Evolutionary conservation across 441 rosid species (phyloP).

Genomic region (Flueggea neowawraea): DNA sequence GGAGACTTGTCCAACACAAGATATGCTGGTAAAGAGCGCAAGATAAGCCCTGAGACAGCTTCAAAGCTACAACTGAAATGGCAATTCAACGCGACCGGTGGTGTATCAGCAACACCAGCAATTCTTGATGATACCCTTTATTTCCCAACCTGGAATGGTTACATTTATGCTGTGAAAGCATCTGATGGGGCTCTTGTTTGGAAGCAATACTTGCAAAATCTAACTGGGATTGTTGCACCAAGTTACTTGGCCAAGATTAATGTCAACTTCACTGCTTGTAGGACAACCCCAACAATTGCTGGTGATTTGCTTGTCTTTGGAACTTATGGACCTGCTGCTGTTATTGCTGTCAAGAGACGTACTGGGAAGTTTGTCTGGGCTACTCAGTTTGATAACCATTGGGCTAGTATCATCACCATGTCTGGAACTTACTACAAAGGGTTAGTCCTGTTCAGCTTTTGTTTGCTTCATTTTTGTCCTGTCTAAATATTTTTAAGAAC

Average conservation of each 20-base stretch:
- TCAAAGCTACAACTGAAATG: constrained; percentile 28
- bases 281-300: constrained; percentile 28
- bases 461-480: no score
- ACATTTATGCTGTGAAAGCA: constrained; percentile 29
- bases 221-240: constrained; percentile 21
- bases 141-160: constrained; percentile 49
- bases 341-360: constrained; percentile 33
- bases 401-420: constrained; percentile 28
- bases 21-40: constrained; percentile 22
- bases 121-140: constrained; percentile 28
- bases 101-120: constrained; percentile 37
- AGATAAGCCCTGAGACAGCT: constrained; percentile 27
- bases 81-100: constrained; percentile 33
- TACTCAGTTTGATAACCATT: constrained; percentile 30
- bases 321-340: constrained; percentile 36
- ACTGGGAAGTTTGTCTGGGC: constrained; percentile 42
- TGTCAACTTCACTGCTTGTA: constrained; percentile 28
- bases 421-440: constrained; percentile 39
- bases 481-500: no score
- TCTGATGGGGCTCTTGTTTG: constrained; percentile 32
- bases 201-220: constrained; percentile 24
- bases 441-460: constrained; percentile 5
- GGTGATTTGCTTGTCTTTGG: constrained; percentile 32
- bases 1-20: constrained; percentile 22
- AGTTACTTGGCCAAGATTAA: constrained; percentile 3